Conservation (phyloP, 768 basidiomycete species). For the Phaeotremella skinneri region DNA sequence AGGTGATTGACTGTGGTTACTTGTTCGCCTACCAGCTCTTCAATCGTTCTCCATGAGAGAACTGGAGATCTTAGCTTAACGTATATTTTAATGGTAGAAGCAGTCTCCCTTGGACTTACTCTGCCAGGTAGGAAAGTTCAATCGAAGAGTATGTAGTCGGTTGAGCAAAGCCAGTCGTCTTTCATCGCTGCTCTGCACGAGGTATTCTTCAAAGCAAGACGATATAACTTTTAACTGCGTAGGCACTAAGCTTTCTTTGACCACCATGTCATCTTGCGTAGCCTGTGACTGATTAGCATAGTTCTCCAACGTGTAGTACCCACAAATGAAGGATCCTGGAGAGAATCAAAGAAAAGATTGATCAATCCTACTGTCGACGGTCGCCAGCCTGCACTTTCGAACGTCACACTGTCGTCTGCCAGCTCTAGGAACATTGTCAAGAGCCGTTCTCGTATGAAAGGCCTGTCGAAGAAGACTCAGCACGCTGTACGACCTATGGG, state of each 20-base stretch:
- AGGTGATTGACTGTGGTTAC: slow-evolving; percentile 23
- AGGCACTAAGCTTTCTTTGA: slow-evolving; percentile 19
- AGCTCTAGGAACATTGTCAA: slow-evolving; percentile 28
- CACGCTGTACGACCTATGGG: not conserved
- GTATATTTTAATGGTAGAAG: not conserved
- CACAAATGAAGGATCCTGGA: slow-evolving; percentile 23
- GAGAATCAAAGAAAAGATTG: slow-evolving; percentile 26
- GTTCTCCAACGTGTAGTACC: not conserved
- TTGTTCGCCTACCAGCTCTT: slow-evolving; percentile 33
- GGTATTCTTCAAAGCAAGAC: slow-evolving; percentile 29
- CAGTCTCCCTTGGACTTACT: slow-evolving; percentile 11
- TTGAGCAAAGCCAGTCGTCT: slow-evolving; percentile 18
- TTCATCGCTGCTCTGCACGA: slow-evolving; percentile 34
- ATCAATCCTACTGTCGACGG: slow-evolving; percentile 21
- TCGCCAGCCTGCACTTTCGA: slow-evolving; percentile 18
- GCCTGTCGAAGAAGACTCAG: not conserved
- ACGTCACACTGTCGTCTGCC: slow-evolving; percentile 19
- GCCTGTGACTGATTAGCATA: slow-evolving; percentile 1
- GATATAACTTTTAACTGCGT: slow-evolving; percentile 30
- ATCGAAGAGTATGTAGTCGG: slow-evolving; percentile 12
- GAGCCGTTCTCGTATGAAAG: slow-evolving; percentile 16
- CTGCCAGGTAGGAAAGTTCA: slow-evolving; percentile 29
- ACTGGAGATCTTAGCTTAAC: slow-evolving; percentile 15
- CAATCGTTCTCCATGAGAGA: slow-evolving; percentile 34
- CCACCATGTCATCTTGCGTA: slow-evolving; percentile 18